Base-by-base conservation (phyloP, 345 rosid species). In the Luvunga scandens region DNA sequence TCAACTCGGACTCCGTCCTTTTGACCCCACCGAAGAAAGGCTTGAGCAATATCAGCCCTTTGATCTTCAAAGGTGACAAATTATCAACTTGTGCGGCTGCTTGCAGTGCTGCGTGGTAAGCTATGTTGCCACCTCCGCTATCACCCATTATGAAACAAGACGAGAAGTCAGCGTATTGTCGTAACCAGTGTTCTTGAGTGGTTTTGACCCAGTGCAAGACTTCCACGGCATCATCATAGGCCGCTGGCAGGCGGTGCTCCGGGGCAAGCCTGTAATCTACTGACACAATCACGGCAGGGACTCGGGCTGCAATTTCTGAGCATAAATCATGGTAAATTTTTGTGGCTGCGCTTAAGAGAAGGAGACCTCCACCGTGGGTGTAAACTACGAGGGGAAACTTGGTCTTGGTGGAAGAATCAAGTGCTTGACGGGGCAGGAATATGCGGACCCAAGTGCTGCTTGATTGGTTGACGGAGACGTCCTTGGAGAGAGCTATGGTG, bases 281-380 rank as follows among this genome's bases (percentile, higher is more conserved):
- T 0, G 95, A 87, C 0, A 81, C 86, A 6, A 93, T 81, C n/a
- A 90, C 55, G 1, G 82, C 88, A 33, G 81, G 76, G 69, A 85
- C 81, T 3, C 75, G 72, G 19, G 31, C 55, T 0, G 87, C 84
- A 78, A 91, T 56, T 24, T 67, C 42, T 6, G 71, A 62, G 84
- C 89, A 86, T 69, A 89, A 86, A 28, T 78, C 83, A 28, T 88
- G 88, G 76, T 57, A 69, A 0, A 13, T 0, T 0, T 31, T 66
- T 0, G 82, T 12, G 62, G 84, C 87, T 1, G 88, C 84, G 73
- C 85, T 85, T 63, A 71, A 9, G 31, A 75, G 7, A 60, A 90
- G 21, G 85, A 91, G 92, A 1, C 92, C 94, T 18, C 94, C 93
- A 8, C 90, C 94, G 57, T 90, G 94, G 84, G 72, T 87, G 72